phyloP scores from a whole-genome alignment of 116 monocot genomes.

The Posidonia oceanica region DNA sequence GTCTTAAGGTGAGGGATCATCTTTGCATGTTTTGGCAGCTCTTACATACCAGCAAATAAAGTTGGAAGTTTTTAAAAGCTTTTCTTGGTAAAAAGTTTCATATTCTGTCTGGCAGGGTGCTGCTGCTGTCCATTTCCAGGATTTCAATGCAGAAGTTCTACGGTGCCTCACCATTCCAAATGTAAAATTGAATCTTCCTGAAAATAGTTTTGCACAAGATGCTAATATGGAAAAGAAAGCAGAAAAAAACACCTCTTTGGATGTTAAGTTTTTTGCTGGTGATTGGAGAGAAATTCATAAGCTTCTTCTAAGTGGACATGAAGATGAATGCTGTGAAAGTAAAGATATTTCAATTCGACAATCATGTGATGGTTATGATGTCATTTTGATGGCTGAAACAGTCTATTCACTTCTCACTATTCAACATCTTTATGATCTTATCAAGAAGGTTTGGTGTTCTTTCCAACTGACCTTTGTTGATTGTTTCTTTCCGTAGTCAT shows the following conservation, averaged over 20 bases:
- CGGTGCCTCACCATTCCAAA: constrained; percentile 77
- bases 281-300: constrained; percentile 87
- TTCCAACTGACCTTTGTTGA: background rate
- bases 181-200: constrained; percentile 43
- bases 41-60: too few species aligned
- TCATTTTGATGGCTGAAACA: constrained; percentile 95
- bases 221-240: background rate
- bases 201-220: background rate
- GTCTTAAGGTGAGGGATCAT: constrained; percentile 31
- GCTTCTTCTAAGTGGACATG: constrained; percentile 25
- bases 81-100: background rate
- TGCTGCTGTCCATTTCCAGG: constrained; percentile 69
- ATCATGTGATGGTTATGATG: constrained; percentile 48
- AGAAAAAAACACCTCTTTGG: background rate
- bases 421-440: constrained; percentile 49
- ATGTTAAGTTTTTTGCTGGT: constrained; percentile 76
- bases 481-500: background rate
- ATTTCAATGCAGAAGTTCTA: constrained; percentile 91
- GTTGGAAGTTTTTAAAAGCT: too few species aligned
- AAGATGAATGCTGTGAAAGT: constrained; percentile 11
- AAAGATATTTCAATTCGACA: background rate
- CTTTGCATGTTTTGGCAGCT: background rate
- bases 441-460: constrained; percentile 55
- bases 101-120: constrained; percentile 50
- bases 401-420: constrained; percentile 62